Conservation (phyloP, 2,329 filamentous ascomycete genomes). For the Colletotrichum simmondsii region DNA sequence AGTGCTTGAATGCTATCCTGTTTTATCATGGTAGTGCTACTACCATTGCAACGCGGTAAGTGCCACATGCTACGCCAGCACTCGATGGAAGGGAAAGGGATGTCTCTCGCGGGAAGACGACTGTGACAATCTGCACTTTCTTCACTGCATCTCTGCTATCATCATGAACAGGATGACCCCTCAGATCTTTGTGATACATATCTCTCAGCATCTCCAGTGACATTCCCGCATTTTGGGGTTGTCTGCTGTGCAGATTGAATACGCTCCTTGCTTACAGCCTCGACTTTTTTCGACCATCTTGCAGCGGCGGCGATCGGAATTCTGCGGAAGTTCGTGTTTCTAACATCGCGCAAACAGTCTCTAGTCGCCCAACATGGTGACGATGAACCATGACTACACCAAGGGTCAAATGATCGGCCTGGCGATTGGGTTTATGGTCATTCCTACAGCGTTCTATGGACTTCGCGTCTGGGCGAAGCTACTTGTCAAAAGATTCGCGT, state of each 20-base stretch:
- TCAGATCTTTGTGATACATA: background rate
- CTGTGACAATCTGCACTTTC: background rate
- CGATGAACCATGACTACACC: conserved; percentile 26
- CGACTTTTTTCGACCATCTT: background rate
- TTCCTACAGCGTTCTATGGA: conserved; percentile 23
- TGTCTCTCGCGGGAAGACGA: background rate
- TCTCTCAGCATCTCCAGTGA: background rate
- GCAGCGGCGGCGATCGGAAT: background rate
- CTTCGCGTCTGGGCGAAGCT: conserved; percentile 33
- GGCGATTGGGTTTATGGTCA: conserved; percentile 31
- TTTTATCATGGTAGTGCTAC: background rate
- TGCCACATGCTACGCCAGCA: background rate
- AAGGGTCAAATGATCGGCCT: conserved; percentile 32
- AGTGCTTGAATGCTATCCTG: background rate
- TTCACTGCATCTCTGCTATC: background rate
- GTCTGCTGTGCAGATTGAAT: background rate
- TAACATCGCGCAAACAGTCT: background rate
- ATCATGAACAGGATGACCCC: background rate
- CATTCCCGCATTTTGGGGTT: background rate
- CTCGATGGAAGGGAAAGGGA: background rate
- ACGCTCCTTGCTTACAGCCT: background rate
- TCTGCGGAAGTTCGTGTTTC: background rate
- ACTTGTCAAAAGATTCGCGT: conserved; percentile 28
- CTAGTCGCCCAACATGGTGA: conserved; percentile 5
- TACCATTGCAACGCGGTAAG: background rate